Base-by-base conservation (phyloP, 2,329 filamentous ascomycete genomes). In the Penicillium olsonii region DNA sequence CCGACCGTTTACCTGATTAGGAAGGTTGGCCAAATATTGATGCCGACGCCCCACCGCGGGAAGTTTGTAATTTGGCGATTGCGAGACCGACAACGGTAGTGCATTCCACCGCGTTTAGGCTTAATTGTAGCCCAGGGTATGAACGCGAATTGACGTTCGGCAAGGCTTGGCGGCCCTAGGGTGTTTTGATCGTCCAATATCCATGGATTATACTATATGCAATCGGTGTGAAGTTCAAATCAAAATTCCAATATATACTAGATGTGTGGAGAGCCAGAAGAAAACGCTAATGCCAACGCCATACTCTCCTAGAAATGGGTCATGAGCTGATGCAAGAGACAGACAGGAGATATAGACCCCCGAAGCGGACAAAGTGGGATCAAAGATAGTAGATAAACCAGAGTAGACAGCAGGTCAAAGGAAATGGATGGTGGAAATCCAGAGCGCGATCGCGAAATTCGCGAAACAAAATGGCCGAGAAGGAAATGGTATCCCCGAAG, bases 211-310 rank as follows among this genome's bases (percentile, higher is more conserved):
- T 44, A 37, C 17, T 37, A 11, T 22, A 38, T 12, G 37, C 33
- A 18, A 17, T 2, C 15, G 15, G n/a, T 2, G 8, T 15, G 8
- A 35, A 18, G 15, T 10, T 18, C 33, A 22, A 24, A 10, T 49
- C 35, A 40, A 22, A 35, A 35, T 8, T 19, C 17, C n/a, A 35
- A 40, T 45, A 40, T 49, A 14, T 49, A 49, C 47, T 8, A 24
- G 27, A 45, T n/a, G 40, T 40, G 35, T 14, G 7, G 20, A 45
- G 37, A 44, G 42, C 48, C 27, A 12, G 19, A 26, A 42, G 18
- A 41, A 43, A 54, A 59, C 49, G 47, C 54, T 46, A 27, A 35
- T 37, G 42, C 50, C 50, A 57, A 64, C 59, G 49, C 62, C 62
- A 53, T 58, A 53, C 56, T 55, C 57, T 41, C 54, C 51, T 42